Evolutionary conservation across 345 rosid genomes (phyloP), one percentile per base, ranked within the genome.

Genomic region (Moricandia arvensis): DNA sequence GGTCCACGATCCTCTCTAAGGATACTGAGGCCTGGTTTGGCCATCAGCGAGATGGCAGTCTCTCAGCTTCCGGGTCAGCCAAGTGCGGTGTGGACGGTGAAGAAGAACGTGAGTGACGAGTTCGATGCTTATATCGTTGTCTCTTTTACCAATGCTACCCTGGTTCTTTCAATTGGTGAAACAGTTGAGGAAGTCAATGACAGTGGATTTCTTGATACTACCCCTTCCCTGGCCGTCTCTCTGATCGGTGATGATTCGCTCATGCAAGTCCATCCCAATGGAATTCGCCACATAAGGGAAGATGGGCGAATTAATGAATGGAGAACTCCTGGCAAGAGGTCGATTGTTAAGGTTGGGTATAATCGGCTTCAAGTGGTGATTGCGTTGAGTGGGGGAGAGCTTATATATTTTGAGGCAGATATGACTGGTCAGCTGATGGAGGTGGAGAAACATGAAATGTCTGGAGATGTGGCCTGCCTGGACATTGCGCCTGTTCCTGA

Each of bases 1-100:
- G 99, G 99, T 75, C 97, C 99, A 26, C 93, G 99, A 35, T 95
- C 99, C 4, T 89, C 98, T 8, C 78, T 92, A 47, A 90, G 99
- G 86, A 90, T 95, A 71, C 71, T 95, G 55, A 89, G 96, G 70
- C 96, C 99, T 27, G 98, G 99, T 54, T 85, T 95, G 84, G 99
- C 99, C 51, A 84, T 95, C 66, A 87, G 89, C 59, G 99, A 95
- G 83, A 95, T 92, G 98, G 99, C 97, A 59, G 99, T 92, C 59
- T 95, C 99, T 31, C 97, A 86, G 93, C 99, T 95, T 82, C 99
- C 99, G 72, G 99, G 98, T 68, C 87, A 92, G 59, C 99, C 99
- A 3, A 95, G 96, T 89, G 99, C 99, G 27, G 98, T 92, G 47
- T 95, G 99, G 99, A 95, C 99, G 7, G 99, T 95, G 79, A 95